Conservation (phyloP, 257 asterid genomes). For the Capsicum chinense region DNA sequence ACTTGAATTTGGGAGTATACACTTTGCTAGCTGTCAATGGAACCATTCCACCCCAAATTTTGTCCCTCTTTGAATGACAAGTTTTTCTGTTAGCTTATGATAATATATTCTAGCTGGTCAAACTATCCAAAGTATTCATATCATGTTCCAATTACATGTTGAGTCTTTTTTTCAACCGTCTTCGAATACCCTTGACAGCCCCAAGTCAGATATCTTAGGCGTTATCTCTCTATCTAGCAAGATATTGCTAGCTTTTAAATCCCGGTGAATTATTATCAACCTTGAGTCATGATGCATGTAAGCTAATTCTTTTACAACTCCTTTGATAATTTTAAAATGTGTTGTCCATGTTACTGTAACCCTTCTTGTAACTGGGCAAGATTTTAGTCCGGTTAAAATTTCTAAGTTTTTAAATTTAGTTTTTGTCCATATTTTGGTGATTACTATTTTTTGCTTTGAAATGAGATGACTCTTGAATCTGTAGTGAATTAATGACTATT, state of each 20-base stretch:
- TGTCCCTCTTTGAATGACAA: background rate
- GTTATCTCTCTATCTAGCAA: constrained; percentile 51
- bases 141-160: too few species aligned
- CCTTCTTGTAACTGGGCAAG: constrained; percentile 8
- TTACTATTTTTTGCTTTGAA: too few species aligned
- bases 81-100: background rate
- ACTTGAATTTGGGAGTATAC: background rate
- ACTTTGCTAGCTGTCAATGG: background rate
- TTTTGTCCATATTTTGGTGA: too few species aligned
- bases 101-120: background rate
- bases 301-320: constrained; percentile 50
- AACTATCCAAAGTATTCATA: background rate
- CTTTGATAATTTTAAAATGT: constrained; percentile 43
- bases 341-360: constrained; percentile 37
- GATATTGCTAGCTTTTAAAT: constrained; percentile 51
- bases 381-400: too few species aligned
- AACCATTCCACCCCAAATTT: background rate
- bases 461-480: too few species aligned
- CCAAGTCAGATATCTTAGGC: background rate
- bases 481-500: too few species aligned
- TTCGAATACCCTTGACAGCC: too few species aligned
- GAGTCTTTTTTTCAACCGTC: too few species aligned
- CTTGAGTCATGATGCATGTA: constrained; percentile 51
- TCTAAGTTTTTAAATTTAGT: too few species aligned
- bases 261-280: constrained; percentile 52